Conservation (phyloP, 140 eudicot species). For the Cichorium intybus region DNA sequence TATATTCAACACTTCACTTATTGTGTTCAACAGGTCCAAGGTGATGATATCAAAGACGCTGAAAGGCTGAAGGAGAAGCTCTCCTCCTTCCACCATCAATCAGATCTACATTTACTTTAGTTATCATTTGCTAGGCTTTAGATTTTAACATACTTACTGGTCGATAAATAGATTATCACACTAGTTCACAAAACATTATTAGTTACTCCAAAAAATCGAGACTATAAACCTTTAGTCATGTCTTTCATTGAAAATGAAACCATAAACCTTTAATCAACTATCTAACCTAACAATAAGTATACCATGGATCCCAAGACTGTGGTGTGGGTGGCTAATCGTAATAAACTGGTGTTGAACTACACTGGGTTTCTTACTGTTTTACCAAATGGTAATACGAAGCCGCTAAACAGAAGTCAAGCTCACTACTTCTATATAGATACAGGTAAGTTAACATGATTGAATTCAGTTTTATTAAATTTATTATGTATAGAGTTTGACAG, state of each 20-base stretch:
- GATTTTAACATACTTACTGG: no score
- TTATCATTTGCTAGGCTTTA: no score
- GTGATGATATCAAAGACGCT: slow-evolving; percentile 9
- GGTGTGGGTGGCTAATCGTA: slow-evolving; percentile 51
- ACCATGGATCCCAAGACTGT: slow-evolving; percentile 10
- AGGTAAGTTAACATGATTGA: neutral
- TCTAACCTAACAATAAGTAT: no score
- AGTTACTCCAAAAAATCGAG: no score
- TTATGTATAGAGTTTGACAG: no score
- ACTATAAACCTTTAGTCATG: no score
- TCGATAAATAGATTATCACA: no score
- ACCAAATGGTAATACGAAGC: neutral
- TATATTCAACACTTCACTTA: neutral
- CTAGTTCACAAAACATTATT: no score
- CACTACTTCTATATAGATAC: neutral
- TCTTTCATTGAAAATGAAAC: no score
- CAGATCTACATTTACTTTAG: neutral
- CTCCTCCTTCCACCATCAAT: slow-evolving; percentile 1
- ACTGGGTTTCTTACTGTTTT: neutral
- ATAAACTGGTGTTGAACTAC: neutral
- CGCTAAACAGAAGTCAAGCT: neutral
- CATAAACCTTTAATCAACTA: no score
- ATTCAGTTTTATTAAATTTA: no score
- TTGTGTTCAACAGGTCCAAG: slow-evolving; percentile 27
- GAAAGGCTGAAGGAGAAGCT: slow-evolving; percentile 23